These are phyloP conservation scores for Cyclotella kingstonii DNA, from an alignment of 108 stramenopile genomes.

Conservation along the genomic window DNA sequence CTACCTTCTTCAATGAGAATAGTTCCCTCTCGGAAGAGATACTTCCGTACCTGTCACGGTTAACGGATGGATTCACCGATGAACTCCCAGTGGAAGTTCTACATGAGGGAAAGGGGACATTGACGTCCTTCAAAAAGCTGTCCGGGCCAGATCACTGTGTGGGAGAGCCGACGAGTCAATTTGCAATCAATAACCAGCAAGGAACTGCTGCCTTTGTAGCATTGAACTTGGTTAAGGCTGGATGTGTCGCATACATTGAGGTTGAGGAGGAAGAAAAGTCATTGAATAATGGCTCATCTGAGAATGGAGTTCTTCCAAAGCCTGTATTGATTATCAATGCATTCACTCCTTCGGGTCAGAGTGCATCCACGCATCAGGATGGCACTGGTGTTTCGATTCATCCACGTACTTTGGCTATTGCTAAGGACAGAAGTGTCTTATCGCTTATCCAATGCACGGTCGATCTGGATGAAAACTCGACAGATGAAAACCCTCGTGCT, in stretches of 20 bases:
- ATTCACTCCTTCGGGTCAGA: slow-evolving; percentile 63
- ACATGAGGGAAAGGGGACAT: slow-evolving; percentile 37
- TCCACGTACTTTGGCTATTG: slow-evolving; percentile 71
- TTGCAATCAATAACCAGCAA: slow-evolving; percentile 88
- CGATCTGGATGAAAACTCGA: slow-evolving; percentile 58
- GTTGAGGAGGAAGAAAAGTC: slow-evolving; percentile 1
- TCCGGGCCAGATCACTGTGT: slow-evolving; percentile 79
- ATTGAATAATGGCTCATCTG: too few species aligned
- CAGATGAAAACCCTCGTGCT: slow-evolving; percentile 34
- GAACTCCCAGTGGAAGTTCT: slow-evolving; percentile 76
- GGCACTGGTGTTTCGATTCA: slow-evolving; percentile 72
- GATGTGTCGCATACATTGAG: slow-evolving; percentile 71
- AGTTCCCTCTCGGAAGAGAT: slow-evolving; percentile 26
- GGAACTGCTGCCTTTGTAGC: slow-evolving; percentile 90
- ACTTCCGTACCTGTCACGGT: slow-evolving; percentile 49
- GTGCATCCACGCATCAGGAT: slow-evolving; percentile 14
- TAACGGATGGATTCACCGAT: slow-evolving; percentile 90
- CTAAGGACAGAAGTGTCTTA: slow-evolving; percentile 51
- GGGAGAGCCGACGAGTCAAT: slow-evolving; percentile 78
- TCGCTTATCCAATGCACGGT: slow-evolving; percentile 75
- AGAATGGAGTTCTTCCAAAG: slow-evolving; percentile 10
- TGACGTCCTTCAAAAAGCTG: slow-evolving; percentile 62
- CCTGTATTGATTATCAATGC: slow-evolving; percentile 81
- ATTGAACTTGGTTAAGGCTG: slow-evolving; percentile 76
- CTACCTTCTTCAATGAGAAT: slow-evolving; percentile 40